Evolutionary conservation across 1,284 basidiomycete species (phyloP).

Genomic region (Heliocybe sulcata): DNA sequence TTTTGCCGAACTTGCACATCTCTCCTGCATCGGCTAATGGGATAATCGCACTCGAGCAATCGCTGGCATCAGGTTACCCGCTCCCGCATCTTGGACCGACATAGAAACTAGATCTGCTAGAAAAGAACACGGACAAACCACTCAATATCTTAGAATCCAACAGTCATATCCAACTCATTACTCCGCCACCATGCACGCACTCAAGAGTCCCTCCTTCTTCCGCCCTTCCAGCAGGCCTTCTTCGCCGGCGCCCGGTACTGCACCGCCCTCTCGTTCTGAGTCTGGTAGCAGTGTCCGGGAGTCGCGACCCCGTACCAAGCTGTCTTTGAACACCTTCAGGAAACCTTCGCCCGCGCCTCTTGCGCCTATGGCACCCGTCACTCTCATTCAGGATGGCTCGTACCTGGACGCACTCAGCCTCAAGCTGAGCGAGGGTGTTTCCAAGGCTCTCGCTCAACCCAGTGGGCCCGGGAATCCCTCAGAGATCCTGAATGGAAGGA

Average conservation of each 20-base stretch:
- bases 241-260: conserved; percentile 38
- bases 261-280: conserved; percentile 29
- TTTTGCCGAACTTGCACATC: conserved; percentile 4
- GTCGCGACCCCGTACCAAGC: conserved; percentile 44
- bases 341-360: conserved; percentile 32
- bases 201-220: conserved; percentile 62
- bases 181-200: conserved; percentile 43
- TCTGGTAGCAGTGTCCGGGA: conserved; percentile 28
- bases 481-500: conserved; percentile 54
- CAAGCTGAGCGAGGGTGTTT: conserved; percentile 74
- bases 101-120: conserved; percentile 11
- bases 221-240: conserved; percentile 56
- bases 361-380: conserved; percentile 28
- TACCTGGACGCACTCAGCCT: conserved; percentile 70
- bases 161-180: conserved; percentile 11
- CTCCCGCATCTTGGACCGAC: conserved; percentile 10
- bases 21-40: conserved; percentile 40
- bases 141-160: conserved; percentile 4
- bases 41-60: conserved; percentile 42
- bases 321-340: conserved; percentile 50
- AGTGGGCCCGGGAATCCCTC: conserved; percentile 36
- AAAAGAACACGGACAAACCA: conserved; percentile 8
- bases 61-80: conserved; percentile 26
- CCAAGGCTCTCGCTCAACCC: conserved; percentile 64
- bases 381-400: conserved; percentile 66